Conservation (phyloP, 495 filamentous ascomycete genomes). For the Aspergillus asperescens region DNA sequence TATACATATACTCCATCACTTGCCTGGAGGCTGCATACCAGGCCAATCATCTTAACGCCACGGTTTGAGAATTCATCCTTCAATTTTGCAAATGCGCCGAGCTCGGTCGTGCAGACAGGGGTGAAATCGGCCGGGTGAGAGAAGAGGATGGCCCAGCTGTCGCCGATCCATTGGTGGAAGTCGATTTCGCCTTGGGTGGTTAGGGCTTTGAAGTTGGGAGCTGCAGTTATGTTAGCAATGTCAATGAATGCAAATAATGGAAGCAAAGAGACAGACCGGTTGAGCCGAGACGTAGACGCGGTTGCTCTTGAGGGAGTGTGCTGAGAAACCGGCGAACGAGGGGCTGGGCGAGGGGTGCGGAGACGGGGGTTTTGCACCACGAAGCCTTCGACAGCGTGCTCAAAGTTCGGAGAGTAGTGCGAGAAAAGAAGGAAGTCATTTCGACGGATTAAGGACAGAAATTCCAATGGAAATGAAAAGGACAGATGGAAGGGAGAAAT, state of each 20-base stretch:
- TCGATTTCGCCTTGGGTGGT: slow-evolving; percentile 64
- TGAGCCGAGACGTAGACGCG: slow-evolving; percentile 55
- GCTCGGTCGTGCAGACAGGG: slow-evolving; percentile 65
- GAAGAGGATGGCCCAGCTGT: slow-evolving; percentile 62
- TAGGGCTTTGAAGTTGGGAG: slow-evolving; percentile 61
- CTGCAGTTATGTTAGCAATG: slow-evolving; percentile 11
- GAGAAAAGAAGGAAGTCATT: slow-evolving; percentile 30
- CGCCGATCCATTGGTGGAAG: slow-evolving; percentile 55
- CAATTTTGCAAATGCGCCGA: slow-evolving; percentile 62
- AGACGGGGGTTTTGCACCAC: slow-evolving; percentile 20
- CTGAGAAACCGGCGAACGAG: slow-evolving; percentile 31
- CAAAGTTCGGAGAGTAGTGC: slow-evolving; percentile 26
- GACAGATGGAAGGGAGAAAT: not conserved
- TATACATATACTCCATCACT: not conserved
- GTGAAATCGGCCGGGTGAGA: slow-evolving; percentile 69
- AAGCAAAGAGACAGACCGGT: slow-evolving; percentile 28
- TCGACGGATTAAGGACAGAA: slow-evolving; percentile 10
- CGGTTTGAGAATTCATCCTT: slow-evolving; percentile 57
- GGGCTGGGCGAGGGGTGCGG: slow-evolving; percentile 25
- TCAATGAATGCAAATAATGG: not conserved
- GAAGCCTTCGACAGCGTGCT: slow-evolving; percentile 23
- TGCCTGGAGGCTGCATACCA: slow-evolving; percentile 32
- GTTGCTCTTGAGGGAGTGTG: slow-evolving; percentile 45
- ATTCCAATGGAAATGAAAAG: not conserved
- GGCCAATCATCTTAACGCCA: slow-evolving; percentile 62